Evolutionary conservation across 1,284 basidiomycete genomes (phyloP).

Genomic region (Afroboletus lepidellus): DNA sequence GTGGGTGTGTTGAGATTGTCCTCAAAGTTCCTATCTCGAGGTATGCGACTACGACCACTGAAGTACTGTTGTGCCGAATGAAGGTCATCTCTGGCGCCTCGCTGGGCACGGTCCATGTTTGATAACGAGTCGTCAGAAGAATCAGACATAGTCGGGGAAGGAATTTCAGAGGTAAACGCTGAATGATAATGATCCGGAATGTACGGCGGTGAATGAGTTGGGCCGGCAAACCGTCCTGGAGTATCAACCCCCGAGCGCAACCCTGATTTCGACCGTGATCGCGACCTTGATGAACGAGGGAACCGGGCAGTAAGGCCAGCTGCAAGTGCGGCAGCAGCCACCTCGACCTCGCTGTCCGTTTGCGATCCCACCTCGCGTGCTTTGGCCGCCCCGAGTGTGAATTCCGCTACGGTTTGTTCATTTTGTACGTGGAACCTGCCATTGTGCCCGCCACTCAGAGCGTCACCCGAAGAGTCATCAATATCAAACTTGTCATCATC

Average conservation of each 20-base stretch:
- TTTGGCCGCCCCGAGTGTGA: slow-evolving; percentile 24
- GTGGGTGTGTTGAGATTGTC: slow-evolving; percentile 63
- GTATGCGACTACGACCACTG: slow-evolving; percentile 53
- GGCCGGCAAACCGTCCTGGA: slow-evolving; percentile 74
- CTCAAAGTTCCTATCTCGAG: slow-evolving; percentile 51
- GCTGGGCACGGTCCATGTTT: slow-evolving; percentile 35
- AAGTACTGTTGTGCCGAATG: slow-evolving; percentile 43
- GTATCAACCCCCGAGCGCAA: slow-evolving; percentile 68
- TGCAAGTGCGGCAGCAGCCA: slow-evolving; percentile 38
- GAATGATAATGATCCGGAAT: slow-evolving; percentile 19
- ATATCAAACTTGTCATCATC: slow-evolving; percentile 88
- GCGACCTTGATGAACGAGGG: slow-evolving; percentile 39
- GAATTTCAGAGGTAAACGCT: slow-evolving; percentile 30
- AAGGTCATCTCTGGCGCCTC: slow-evolving; percentile 53
- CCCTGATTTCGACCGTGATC: slow-evolving; percentile 44
- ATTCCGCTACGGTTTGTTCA: slow-evolving; percentile 21
- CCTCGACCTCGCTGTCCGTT: slow-evolving; percentile 32
- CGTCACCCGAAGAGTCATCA: slow-evolving; percentile 74
- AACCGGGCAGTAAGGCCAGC: slow-evolving; percentile 33
- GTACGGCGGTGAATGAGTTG: slow-evolving; percentile 54
- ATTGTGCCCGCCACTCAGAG: slow-evolving; percentile 37
- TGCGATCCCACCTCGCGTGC: slow-evolving; percentile 34
- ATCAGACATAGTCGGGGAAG: slow-evolving; percentile 42
- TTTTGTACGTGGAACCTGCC: slow-evolving; percentile 16
- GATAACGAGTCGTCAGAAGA: slow-evolving; percentile 34